Conservation (phyloP, 2,329 filamentous ascomycete species). For the Lasiodiplodia gonubiensis region DNA sequence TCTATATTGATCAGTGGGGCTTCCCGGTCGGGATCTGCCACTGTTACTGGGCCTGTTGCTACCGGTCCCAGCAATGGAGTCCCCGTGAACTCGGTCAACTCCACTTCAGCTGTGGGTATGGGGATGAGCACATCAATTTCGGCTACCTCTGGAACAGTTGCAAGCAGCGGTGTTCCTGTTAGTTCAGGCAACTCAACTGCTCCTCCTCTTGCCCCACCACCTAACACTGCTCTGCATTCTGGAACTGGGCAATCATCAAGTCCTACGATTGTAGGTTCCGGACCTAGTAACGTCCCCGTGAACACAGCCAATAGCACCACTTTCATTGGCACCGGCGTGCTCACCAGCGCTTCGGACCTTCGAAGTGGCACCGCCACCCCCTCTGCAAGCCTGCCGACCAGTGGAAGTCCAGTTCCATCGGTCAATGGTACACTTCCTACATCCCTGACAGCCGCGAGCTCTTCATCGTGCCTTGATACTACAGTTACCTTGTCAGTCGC, state of each 20-base stretch:
- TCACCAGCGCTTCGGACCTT: neutral
- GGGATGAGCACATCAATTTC: neutral
- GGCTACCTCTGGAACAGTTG: neutral
- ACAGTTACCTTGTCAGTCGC: conserved; percentile 8
- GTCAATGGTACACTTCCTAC: conserved; percentile 13
- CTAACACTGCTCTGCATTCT: no score
- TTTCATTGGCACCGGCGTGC: neutral
- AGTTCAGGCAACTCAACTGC: conserved; percentile 30
- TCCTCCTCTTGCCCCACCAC: conserved; percentile 1
- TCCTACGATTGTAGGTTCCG: neutral
- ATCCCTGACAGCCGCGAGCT: neutral
- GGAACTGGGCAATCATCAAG: neutral
- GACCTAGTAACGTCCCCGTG: neutral
- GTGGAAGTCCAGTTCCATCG: conserved; percentile 1
- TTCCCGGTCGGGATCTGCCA: neutral
- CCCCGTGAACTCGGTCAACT: conserved; percentile 15
- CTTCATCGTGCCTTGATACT: conserved; percentile 5
- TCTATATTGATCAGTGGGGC: no score
- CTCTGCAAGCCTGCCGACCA: neutral
- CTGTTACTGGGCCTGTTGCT: neutral
- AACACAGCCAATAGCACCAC: conserved; percentile 9
- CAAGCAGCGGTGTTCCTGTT: conserved; percentile 16
- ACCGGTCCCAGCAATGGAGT: neutral
- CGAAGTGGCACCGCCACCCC: neutral
- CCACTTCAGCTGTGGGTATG: neutral